phyloP scores from a whole-genome alignment of 257 asterid species.

The Solanum bulbocastanum region DNA sequence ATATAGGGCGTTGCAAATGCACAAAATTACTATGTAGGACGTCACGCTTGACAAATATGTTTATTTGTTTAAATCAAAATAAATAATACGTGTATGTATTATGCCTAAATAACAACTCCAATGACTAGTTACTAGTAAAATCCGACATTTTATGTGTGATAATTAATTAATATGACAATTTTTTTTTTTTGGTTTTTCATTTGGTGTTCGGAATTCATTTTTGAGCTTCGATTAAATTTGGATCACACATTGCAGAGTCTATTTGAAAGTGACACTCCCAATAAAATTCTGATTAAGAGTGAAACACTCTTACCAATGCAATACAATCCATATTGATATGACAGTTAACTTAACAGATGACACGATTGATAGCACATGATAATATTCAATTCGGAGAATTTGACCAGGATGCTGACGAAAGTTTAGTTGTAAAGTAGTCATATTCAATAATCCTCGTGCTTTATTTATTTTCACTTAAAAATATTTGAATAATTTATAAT shows the following conservation, averaged over 20 bases:
- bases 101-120: neutral
- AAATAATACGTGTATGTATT: too few species aligned
- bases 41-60: neutral
- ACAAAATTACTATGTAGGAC: too few species aligned
- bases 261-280: too few species aligned
- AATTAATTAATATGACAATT: too few species aligned
- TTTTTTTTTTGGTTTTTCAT: too few species aligned
- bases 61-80: too few species aligned
- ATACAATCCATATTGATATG: too few species aligned
- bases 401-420: neutral
- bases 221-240: too few species aligned
- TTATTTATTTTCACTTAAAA: neutral
- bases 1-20: too few species aligned
- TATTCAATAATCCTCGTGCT: neutral
- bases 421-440: neutral
- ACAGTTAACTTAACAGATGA: neutral
- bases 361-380: neutral
- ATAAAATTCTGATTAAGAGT: too few species aligned
- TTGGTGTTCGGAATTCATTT: accelerated
- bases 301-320: too few species aligned
- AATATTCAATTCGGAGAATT: neutral
- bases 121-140: neutral
- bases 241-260: accelerated
- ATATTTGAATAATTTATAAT: too few species aligned
- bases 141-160: neutral